phyloP scores from a whole-genome alignment of 768 basidiomycete genomes.

The Amanita fuliginea region DNA sequence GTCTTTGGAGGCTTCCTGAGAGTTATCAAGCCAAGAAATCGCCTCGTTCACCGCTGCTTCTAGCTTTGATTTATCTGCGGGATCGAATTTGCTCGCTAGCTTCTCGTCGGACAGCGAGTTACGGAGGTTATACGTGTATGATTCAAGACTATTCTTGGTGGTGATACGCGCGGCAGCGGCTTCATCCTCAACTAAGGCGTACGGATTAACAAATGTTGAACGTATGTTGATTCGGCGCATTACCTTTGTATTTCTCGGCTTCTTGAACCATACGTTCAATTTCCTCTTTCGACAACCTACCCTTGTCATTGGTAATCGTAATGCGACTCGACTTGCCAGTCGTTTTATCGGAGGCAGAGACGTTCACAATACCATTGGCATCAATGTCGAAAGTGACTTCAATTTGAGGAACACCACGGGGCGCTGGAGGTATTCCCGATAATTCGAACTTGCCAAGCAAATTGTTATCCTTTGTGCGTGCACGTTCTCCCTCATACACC shows the following conservation, averaged over 20 bases:
- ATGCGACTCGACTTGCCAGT: slow-evolving; percentile 94
- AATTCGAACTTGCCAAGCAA: slow-evolving; percentile 97
- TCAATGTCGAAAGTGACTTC: slow-evolving; percentile 99
- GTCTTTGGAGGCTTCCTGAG: slow-evolving; percentile 87
- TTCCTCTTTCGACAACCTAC: slow-evolving; percentile 93
- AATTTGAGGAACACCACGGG: slow-evolving; percentile 95
- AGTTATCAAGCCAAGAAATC: slow-evolving; percentile 76
- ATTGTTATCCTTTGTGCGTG: slow-evolving; percentile 98
- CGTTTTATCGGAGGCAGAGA: slow-evolving; percentile 92
- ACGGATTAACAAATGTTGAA: neutral
- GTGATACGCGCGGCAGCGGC: slow-evolving; percentile 74
- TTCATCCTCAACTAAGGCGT: slow-evolving; percentile 63
- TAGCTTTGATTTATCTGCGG: slow-evolving; percentile 78
- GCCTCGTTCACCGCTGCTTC: slow-evolving; percentile 73
- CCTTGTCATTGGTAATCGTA: slow-evolving; percentile 95
- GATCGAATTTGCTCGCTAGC: slow-evolving; percentile 78
- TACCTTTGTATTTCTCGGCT: slow-evolving; percentile 86
- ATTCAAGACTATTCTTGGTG: slow-evolving; percentile 89
- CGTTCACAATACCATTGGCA: slow-evolving; percentile 93
- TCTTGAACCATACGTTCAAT: slow-evolving; percentile 96
- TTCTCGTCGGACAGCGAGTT: slow-evolving; percentile 82
- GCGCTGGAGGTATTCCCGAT: slow-evolving; percentile 91
- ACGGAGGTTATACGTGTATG: slow-evolving; percentile 91
- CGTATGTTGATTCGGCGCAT: slow-evolving; percentile 12
- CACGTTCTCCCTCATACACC: slow-evolving; percentile 97